These are phyloP conservation scores for Scutellaria baicalensis DNA, from an alignment of 257 asterid genomes.

Conservation along the genomic window DNA sequence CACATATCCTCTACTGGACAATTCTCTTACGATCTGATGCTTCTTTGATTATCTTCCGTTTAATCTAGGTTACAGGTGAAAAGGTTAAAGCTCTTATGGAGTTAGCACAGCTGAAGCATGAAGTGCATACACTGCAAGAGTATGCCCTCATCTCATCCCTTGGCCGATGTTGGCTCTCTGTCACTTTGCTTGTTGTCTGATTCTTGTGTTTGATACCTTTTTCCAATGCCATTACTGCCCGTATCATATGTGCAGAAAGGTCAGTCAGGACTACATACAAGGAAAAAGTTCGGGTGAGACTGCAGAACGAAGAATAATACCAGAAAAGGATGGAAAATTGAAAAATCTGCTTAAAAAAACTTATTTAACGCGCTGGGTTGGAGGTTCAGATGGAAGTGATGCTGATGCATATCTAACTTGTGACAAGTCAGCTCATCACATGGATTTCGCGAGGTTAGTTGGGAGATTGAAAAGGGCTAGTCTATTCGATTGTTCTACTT, in stretches of 20 bases:
- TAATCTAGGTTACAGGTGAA: constrained; percentile 82
- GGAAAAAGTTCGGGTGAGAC: constrained; percentile 32
- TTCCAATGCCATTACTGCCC: background rate
- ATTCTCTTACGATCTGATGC: background rate
- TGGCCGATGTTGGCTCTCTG: no score
- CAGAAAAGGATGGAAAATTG: constrained; percentile 72
- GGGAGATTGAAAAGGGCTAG: background rate
- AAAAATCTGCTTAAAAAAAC: constrained; percentile 56
- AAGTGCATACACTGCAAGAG: constrained; percentile 50
- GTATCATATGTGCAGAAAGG: constrained; percentile 31
- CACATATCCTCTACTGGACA: background rate
- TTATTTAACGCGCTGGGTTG: constrained; percentile 70
- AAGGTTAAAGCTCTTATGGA: constrained; percentile 94
- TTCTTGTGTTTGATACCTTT: background rate
- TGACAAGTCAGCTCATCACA: constrained; percentile 35
- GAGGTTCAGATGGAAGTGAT: constrained; percentile 45
- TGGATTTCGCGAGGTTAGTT: constrained; percentile 72
- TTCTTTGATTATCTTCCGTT: constrained; percentile 1
- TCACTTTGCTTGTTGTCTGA: background rate
- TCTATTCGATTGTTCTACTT: background rate
- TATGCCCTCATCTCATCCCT: constrained; percentile 27
- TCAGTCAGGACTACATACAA: constrained; percentile 24
- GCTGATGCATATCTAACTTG: constrained; percentile 27
- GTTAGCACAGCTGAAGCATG: constrained; percentile 86
- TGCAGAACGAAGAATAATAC: constrained; percentile 31